These are phyloP conservation scores for Neonectria magnoliae DNA, from an alignment of 2,329 filamentous ascomycete genomes.

Conservation along the genomic window DNA sequence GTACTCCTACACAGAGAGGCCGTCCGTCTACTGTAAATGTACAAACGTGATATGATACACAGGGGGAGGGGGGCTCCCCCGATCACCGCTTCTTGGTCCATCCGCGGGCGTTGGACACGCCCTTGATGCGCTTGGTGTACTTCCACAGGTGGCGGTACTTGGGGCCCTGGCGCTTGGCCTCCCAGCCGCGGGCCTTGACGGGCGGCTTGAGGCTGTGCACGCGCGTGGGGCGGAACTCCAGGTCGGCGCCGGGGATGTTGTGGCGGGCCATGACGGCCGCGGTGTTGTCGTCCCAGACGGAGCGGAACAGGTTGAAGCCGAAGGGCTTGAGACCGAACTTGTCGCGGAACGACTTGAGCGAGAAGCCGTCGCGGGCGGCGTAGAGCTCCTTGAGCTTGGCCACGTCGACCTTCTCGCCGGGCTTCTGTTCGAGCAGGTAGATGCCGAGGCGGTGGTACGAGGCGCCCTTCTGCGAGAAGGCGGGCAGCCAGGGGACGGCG, in stretches of 20 bases:
- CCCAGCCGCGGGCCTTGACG: conserved; percentile 71
- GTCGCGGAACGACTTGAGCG: conserved; percentile 77
- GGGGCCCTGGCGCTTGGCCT: conserved; percentile 70
- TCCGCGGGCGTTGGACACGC: conserved; percentile 54
- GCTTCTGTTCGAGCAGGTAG: conserved; percentile 83
- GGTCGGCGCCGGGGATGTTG: conserved; percentile 76
- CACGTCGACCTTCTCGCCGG: conserved; percentile 67
- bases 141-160: conserved; percentile 74
- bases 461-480: conserved; percentile 87
- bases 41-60: conserved; percentile 39
- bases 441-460: conserved; percentile 91
- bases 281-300: conserved; percentile 88
- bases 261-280: conserved; percentile 86
- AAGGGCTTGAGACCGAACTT: conserved; percentile 76
- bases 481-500: conserved; percentile 82
- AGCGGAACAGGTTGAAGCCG: conserved; percentile 88
- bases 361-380: conserved; percentile 72
- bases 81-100: conserved; percentile 53
- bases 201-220: conserved; percentile 73
- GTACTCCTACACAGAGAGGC: conserved; percentile 37
- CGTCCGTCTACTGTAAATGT: conserved; percentile 40
- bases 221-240: conserved; percentile 86
- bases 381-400: conserved; percentile 65
- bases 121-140: conserved; percentile 68
- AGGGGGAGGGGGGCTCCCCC: not conserved